A percentile compares a stretch with the other conserved stretches of the same genome.
These are phyloP conservation scores for Podaxis sp. DNA, from an alignment of 768 basidiomycete genomes.

Conservation along the genomic window DNA sequence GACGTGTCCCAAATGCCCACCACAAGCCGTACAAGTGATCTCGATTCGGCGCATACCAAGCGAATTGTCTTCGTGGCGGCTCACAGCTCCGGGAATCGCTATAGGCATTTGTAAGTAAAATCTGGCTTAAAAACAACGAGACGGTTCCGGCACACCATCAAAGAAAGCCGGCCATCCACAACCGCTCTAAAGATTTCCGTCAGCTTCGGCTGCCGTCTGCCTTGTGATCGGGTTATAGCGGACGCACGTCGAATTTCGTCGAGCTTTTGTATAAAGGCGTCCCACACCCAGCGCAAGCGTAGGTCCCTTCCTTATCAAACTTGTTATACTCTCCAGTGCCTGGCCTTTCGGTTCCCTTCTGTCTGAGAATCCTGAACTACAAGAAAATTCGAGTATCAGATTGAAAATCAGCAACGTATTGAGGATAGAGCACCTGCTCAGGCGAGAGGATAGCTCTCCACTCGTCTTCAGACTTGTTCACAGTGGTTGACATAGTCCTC, in stretches of 20 bases:
- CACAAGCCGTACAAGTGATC: conserved; percentile 88
- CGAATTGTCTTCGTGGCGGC: conserved; percentile 68
- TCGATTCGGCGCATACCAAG: conserved; percentile 75
- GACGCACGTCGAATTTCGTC: conserved; percentile 79
- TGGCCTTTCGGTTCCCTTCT: conserved; percentile 85
- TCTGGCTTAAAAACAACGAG: no score
- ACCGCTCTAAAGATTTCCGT: conserved; percentile 51
- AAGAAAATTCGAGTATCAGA: conserved; percentile 1
- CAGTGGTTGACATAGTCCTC: conserved; percentile 37
- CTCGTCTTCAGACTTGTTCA: conserved; percentile 66
- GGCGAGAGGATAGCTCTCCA: conserved; percentile 82
- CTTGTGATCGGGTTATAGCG: background rate
- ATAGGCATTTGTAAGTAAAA: background rate
- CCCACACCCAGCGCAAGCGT: conserved; percentile 76
- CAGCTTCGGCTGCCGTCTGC: background rate
- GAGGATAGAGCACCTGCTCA: conserved; percentile 61
- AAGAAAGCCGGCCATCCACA: conserved; percentile 99
- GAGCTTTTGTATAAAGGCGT: conserved; percentile 85
- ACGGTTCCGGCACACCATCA: conserved; percentile 52
- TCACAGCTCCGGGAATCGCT: conserved; percentile 91
- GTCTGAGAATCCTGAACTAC: conserved; percentile 81
- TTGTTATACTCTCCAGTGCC: conserved; percentile 83
- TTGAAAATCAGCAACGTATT: background rate
- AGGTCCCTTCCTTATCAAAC: conserved; percentile 63
- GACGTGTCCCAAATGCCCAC: conserved; percentile 92